Percentiles rank a stretch among this genome's conserved stretches.
Conservation (phyloP, 2,329 filamentous ascomycete species). For the Fusarium redolens region DNA sequence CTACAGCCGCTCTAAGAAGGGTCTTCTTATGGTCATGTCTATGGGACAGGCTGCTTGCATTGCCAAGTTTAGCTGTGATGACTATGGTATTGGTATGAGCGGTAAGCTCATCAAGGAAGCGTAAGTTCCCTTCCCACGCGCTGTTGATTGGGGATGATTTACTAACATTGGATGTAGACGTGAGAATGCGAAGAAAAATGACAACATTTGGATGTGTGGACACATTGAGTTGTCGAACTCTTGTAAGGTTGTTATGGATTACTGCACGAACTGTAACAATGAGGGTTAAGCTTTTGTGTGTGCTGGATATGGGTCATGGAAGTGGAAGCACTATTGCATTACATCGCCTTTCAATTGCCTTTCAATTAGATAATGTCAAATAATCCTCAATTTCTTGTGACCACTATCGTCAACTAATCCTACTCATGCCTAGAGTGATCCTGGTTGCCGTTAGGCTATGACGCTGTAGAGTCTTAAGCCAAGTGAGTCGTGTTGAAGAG, state of each 20-base stretch:
- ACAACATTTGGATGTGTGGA: conserved; percentile 21
- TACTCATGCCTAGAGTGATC: rapidly evolving
- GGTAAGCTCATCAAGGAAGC: conserved; percentile 12
- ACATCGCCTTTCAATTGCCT: rapidly evolving
- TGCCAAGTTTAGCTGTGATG: conserved; percentile 26
- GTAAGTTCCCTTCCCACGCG: neutral
- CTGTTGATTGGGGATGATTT: rapidly evolving
- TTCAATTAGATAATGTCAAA: neutral
- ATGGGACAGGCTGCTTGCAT: conserved; percentile 10
- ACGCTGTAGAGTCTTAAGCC: conserved; percentile 30
- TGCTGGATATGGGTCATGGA: rapidly evolving
- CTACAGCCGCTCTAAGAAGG: conserved; percentile 11
- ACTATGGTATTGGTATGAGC: conserved; percentile 32
- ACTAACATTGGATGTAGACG: neutral
- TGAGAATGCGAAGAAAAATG: conserved; percentile 2
- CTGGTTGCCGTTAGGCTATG: rapidly evolving
- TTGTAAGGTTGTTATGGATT: conserved; percentile 19
- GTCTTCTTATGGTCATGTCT: neutral
- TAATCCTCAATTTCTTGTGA: neutral
- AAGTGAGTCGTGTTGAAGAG: conserved; percentile 68
- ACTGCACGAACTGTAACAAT: conserved; percentile 14
- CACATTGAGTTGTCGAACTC: conserved; percentile 19
- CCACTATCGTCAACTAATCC: too few relatives aligned
- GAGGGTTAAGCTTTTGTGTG: neutral
- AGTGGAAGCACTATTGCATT: too few relatives aligned